Evolutionary conservation across 2,329 filamentous ascomycete species (phyloP).

Genomic region (Epichloe uncinata): DNA sequence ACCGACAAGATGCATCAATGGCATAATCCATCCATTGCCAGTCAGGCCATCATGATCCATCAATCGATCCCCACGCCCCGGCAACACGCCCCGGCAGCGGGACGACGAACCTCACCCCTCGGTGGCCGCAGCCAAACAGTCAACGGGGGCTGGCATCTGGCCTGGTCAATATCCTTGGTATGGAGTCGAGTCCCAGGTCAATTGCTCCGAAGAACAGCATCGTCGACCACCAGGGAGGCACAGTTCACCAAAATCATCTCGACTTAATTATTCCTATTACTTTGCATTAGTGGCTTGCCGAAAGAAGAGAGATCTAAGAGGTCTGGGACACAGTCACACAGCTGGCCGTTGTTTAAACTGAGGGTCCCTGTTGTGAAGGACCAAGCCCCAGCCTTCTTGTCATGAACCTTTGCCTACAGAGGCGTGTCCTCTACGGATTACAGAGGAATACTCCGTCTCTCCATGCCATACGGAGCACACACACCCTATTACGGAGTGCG

Average conservation of each 20-base stretch:
- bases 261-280: slow-evolving; percentile 7
- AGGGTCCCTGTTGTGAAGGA: background rate
- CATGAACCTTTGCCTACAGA: background rate
- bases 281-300: slow-evolving; percentile 22
- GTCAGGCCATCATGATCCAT: no score
- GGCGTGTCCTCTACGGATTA: background rate
- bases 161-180: no score
- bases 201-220: background rate
- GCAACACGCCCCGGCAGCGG: no score
- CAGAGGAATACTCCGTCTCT: background rate
- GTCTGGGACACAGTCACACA: slow-evolving; percentile 16
- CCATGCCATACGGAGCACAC: background rate
- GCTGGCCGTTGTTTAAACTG: background rate
- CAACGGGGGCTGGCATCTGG: no score
- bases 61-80: no score
- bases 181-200: no score
- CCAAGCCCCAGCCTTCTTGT: background rate
- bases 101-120: no score
- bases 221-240: background rate
- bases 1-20: background rate
- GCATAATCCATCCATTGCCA: background rate
- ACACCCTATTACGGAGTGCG: no score
- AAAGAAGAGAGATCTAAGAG: slow-evolving; percentile 19
- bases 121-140: no score
- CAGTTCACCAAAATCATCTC: background rate